Percentiles rank a stretch among this genome's conserved stretches.
phyloP scores from a whole-genome alignment of 495 filamentous ascomycete genomes.

The Parachaetomium inaequale region DNA sequence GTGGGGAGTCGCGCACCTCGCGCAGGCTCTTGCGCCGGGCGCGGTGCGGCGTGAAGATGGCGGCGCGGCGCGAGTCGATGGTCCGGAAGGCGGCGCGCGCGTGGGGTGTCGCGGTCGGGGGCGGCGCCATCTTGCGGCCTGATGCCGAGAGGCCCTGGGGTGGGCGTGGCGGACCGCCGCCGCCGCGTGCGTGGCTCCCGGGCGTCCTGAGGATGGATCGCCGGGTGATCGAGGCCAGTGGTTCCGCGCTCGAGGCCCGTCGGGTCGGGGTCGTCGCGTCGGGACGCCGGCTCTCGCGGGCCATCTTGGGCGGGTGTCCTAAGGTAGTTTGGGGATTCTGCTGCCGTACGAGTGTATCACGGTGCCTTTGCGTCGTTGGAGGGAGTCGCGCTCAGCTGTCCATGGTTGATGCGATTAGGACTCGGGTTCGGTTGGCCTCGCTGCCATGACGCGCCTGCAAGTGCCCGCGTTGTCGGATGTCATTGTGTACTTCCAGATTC shows the following conservation, averaged over 20 bases:
- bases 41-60: conserved; percentile 63
- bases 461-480: not conserved
- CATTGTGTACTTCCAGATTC: not conserved
- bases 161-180: conserved; percentile 9
- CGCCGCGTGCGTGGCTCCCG: conserved; percentile 23
- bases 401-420: not conserved
- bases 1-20: conserved; percentile 70
- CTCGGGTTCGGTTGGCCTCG: not conserved
- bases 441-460: conserved; percentile 1
- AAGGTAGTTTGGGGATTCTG: not conserved
- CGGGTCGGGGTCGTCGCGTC: conserved; percentile 36
- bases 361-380: not conserved
- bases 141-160: conserved; percentile 35
- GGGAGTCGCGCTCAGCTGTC: not conserved
- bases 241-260: conserved; percentile 33
- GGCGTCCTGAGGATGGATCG: conserved; percentile 28
- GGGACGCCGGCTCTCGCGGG: conserved; percentile 27
- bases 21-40: conserved; percentile 63
- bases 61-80: conserved; percentile 67
- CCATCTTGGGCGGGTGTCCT: conserved; percentile 15
- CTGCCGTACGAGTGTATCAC: not conserved
- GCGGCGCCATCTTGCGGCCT: conserved; percentile 32
- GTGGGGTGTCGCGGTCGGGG: conserved; percentile 60
- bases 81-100: conserved; percentile 61
- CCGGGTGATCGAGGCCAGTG: conserved; percentile 26